Evolutionary conservation across 2,329 filamentous ascomycete species (phyloP).

Genomic region (Verticillium longisporum): DNA sequence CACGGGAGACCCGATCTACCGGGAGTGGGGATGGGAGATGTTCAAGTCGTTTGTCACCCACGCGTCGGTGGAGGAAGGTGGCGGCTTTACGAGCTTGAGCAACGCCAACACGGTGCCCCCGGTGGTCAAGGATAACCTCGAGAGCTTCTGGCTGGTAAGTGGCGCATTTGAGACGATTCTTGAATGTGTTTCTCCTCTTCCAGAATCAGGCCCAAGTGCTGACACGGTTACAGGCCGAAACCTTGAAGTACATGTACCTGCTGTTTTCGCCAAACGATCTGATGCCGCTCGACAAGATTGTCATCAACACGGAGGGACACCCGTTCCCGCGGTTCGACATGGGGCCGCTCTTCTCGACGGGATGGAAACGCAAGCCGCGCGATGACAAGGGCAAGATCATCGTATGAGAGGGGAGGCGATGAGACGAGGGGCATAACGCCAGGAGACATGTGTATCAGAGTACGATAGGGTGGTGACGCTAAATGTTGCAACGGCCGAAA

Average conservation of each 20-base stretch:
- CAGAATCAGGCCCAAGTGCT: background rate
- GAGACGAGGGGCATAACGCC: background rate
- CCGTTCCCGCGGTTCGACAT: conserved; percentile 82
- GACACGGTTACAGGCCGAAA: conserved; percentile 64
- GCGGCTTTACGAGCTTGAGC: conserved; percentile 74
- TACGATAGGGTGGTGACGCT: too few species aligned
- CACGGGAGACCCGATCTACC: conserved; percentile 80
- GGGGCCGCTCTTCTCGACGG: conserved; percentile 68
- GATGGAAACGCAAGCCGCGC: conserved; percentile 68
- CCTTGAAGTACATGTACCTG: conserved; percentile 94
- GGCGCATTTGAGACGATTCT: background rate
- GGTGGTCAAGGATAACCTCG: conserved; percentile 79
- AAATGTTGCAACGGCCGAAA: too few species aligned
- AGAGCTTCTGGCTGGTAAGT: conserved; percentile 93
- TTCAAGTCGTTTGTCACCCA: conserved; percentile 87
- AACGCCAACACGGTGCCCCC: conserved; percentile 71
- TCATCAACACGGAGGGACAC: conserved; percentile 96
- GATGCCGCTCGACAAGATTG: conserved; percentile 76
- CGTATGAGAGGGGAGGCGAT: background rate
- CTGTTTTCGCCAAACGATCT: conserved; percentile 81
- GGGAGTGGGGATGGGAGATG: conserved; percentile 98
- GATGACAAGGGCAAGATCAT: conserved; percentile 35
- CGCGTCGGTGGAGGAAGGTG: conserved; percentile 69
- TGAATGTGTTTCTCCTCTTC: too few species aligned
- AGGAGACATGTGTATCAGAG: too few species aligned